Conservation (phyloP, 2,329 filamentous ascomycete genomes). For the Cadophora malorum region DNA sequence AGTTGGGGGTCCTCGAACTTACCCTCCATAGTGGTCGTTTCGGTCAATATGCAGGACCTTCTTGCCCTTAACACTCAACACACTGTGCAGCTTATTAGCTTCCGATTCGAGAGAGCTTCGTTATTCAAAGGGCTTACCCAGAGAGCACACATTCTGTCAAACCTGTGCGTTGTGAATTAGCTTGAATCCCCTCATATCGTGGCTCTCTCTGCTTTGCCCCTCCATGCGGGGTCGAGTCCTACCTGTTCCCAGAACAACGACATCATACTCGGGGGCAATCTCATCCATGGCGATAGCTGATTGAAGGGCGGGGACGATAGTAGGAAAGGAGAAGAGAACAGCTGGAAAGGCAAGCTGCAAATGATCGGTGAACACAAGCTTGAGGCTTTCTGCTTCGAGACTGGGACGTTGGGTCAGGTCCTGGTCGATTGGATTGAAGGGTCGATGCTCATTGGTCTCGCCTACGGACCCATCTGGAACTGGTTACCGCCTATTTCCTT, state of each 20-base stretch:
- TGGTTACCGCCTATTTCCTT: conserved; percentile 36
- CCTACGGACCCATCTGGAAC: conserved; percentile 30
- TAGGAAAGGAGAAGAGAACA: conserved; percentile 22
- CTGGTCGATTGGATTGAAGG: conserved; percentile 20
- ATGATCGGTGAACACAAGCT: conserved; percentile 37
- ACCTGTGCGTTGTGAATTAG: conserved; percentile 59
- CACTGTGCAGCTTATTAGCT: conserved; percentile 58
- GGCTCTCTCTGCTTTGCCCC: conserved; percentile 40
- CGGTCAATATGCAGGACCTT: conserved; percentile 99
- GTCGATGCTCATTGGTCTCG: conserved; percentile 41
- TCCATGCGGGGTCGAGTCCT: conserved; percentile 53
- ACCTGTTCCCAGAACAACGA: conserved; percentile 98
- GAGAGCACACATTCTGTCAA: conserved; percentile 99
- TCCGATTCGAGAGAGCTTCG: background rate
- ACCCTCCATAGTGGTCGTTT: conserved; percentile 99
- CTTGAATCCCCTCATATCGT: conserved; percentile 6
- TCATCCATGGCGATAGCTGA: conserved; percentile 78
- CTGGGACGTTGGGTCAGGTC: conserved; percentile 22
- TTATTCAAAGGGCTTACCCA: conserved; percentile 65
- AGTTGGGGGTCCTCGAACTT: conserved; percentile 37
- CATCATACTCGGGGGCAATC: conserved; percentile 98
- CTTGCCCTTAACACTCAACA: conserved; percentile 97
- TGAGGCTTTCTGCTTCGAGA: conserved; percentile 28
- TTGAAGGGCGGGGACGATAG: conserved; percentile 27
- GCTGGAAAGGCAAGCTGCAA: conserved; percentile 26